Evolutionary conservation across 441 rosid species (phyloP).

Genomic region (Francoa sonchifolia): DNA sequence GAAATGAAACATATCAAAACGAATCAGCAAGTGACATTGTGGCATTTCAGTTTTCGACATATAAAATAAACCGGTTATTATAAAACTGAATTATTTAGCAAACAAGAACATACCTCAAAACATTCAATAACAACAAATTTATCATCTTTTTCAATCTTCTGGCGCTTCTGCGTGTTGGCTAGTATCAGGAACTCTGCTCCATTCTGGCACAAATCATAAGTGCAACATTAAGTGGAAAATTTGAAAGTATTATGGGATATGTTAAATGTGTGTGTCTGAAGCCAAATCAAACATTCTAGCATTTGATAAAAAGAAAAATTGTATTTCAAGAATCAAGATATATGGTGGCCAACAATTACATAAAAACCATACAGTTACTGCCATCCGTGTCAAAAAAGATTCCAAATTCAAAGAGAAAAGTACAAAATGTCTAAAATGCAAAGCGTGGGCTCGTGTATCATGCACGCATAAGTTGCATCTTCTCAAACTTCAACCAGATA

Average conservation of each 20-base stretch:
- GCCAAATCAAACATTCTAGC: not conserved
- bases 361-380: no score
- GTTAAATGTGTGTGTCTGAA: no score
- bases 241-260: no score
- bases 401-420: not conserved
- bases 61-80: conserved; percentile 5
- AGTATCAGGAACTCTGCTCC: conserved; percentile 81
- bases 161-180: conserved; percentile 88
- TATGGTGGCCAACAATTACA: not conserved
- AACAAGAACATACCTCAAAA: conserved; percentile 41
- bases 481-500: no score
- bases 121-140: conserved; percentile 34
- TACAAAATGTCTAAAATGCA: not conserved
- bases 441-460: not conserved
- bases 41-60: not conserved
- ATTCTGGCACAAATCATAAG: conserved; percentile 48
- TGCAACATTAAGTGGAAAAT: no score
- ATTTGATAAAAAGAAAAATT: not conserved
- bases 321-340: not conserved
- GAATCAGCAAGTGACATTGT: not conserved
- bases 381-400: no score
- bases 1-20: not conserved
- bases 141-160: conserved; percentile 49
- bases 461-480: not conserved
- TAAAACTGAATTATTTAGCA: conserved; percentile 1